Evolutionary conservation across 2,329 filamentous ascomycete species (phyloP).

Genomic region (Trichoderma pleuroti): DNA sequence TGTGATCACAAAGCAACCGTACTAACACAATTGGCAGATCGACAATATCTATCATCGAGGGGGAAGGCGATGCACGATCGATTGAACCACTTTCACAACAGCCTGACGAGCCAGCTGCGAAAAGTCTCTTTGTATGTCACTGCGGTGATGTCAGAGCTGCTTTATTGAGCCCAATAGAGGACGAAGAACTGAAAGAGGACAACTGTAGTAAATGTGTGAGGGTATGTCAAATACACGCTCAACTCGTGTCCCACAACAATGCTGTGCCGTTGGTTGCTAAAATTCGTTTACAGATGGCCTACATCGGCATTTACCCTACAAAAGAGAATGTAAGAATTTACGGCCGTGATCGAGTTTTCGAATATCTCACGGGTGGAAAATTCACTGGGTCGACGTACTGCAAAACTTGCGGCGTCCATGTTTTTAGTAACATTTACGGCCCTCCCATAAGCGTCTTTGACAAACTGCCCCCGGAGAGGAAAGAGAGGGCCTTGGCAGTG

Average conservation of each 20-base stretch:
- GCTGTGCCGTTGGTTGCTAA: neutral
- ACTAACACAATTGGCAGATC: neutral
- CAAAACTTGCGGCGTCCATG: slow-evolving; percentile 30
- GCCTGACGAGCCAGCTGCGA: neutral
- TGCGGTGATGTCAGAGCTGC: slow-evolving; percentile 27
- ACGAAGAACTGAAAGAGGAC: slow-evolving; percentile 42
- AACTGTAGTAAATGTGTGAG: slow-evolving; percentile 35
- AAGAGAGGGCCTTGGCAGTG: slow-evolving; percentile 22
- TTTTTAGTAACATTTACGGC: slow-evolving; percentile 30
- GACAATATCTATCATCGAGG: neutral
- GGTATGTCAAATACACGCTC: slow-evolving; percentile 18
- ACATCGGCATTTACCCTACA: slow-evolving; percentile 29
- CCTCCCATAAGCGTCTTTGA: slow-evolving; percentile 30
- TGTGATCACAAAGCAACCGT: neutral
- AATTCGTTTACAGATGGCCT: slow-evolving; percentile 24
- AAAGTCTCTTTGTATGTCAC: slow-evolving; percentile 27
- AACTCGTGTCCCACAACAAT: no score
- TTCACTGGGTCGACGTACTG: slow-evolving; percentile 26
- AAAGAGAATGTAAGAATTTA: slow-evolving; percentile 28
- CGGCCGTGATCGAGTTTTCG: slow-evolving; percentile 26
- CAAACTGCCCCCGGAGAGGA: slow-evolving; percentile 26
- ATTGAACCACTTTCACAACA: neutral
- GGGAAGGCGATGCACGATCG: neutral
- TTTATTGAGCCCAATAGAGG: slow-evolving; percentile 30
- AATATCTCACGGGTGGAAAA: slow-evolving; percentile 26